Conservation (phyloP, 345 rosid species). For the Salix exigua region DNA sequence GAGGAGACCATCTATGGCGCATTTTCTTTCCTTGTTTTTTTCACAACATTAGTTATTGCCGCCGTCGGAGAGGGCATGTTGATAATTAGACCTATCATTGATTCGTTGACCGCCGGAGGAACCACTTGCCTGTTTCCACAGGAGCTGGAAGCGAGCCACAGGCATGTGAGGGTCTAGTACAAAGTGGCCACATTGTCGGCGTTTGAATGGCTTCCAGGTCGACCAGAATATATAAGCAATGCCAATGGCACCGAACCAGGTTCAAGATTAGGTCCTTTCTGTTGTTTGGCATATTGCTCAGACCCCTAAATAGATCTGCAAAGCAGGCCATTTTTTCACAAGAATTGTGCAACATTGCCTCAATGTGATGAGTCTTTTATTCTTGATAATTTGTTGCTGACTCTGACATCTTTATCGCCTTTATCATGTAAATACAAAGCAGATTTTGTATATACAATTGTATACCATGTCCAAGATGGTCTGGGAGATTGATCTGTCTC, state of each 20-base stretch:
- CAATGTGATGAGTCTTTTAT: no score
- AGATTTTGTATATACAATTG: no score
- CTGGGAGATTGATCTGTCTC: no score
- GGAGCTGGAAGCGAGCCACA: not conserved
- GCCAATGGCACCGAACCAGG: not conserved
- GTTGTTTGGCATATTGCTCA: not conserved
- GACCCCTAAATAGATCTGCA: no score
- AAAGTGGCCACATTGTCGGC: not conserved
- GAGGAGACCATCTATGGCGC: slow-evolving; percentile 6
- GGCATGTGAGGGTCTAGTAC: not conserved
- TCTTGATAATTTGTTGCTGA: no score
- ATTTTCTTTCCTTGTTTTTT: slow-evolving; percentile 26
- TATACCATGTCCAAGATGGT: no score
- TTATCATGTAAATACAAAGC: no score
- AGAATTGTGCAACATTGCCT: no score
- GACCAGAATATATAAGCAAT: not conserved
- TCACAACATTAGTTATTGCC: slow-evolving; percentile 32
- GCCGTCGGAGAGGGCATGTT: slow-evolving; percentile 51
- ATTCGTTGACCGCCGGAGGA: slow-evolving; percentile 48
- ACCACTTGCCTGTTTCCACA: slow-evolving; percentile 11
- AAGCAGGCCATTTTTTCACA: no score
- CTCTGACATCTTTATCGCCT: no score
- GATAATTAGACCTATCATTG: slow-evolving; percentile 56
- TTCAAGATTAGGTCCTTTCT: no score
- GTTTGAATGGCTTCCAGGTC: not conserved